Base-by-base conservation (phyloP, 768 basidiomycete genomes). In the Boletus tylopilopsis region DNA sequence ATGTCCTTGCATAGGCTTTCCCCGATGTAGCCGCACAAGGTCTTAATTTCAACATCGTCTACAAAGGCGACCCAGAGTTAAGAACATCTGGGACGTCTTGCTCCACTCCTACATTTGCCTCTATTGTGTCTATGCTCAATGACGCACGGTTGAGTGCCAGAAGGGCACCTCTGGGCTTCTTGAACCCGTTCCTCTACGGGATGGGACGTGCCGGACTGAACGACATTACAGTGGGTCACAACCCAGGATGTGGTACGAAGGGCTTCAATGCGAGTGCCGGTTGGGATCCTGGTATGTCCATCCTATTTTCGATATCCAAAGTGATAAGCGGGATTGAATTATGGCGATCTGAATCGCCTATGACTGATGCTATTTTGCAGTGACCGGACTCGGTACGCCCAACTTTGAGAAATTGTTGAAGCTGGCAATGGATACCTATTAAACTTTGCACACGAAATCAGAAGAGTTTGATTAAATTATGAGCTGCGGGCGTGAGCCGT, bases 1-100 rank as follows among this genome's bases (percentile, higher is more conserved):
- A 30, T 12, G 13, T 2, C 29, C 29, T 18, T 22, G 18, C 6
- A n/a, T 39, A 56, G 81, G 85, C 69, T 11, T 71, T 74, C 57
- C 87, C 85, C 10, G 87, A 89, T 54, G 82, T 88, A 29, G 69
- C 85, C 0, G 84, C 86, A 0, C 83, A 83, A 59, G 72, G 73
- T 1, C 57, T 62, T 35, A 62, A 67, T 32, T 87, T 78, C 72
- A 63, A 67, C 12, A 73, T 86, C 36, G 72, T 73, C 64, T 64
- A 74, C 40, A n/a, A n/a, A n/a, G n/a, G n/a, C n/a, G n/a, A n/a
- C n/a, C 29, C 46, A 58, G 22, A 81, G 81, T 4, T 16, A 39
- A 6, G 27, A 68, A 11, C 50, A 46, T 76, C 71, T 1, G 87
- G 87, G 27, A 90, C 87, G 2, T 86, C 84, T 15, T 81, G 81